phyloP scores from a whole-genome alignment of 2,329 filamentous ascomycete genomes.

The Magnaporthiopsis incrustans region DNA sequence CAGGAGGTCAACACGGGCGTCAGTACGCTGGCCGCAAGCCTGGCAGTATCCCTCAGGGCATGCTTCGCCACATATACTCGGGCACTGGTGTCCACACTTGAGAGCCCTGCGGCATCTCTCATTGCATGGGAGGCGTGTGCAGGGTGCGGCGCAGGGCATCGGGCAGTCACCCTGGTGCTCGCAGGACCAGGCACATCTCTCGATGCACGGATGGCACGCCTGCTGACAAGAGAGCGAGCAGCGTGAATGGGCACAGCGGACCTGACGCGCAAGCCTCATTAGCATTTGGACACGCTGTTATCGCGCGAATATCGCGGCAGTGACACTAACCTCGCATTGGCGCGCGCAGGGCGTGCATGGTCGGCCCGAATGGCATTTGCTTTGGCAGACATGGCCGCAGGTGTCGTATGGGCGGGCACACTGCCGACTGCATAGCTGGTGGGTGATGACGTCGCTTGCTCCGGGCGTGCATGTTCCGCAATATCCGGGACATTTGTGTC shows the following conservation, averaged over 20 bases:
- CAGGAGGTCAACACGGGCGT: conserved; percentile 46
- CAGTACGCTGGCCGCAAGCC: conserved; percentile 33
- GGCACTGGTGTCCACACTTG: conserved; percentile 53
- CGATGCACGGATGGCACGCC: conserved; percentile 15
- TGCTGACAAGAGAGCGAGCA: conserved; percentile 12
- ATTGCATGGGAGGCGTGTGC: conserved; percentile 58
- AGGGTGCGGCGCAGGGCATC: conserved; percentile 59
- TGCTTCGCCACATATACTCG: conserved; percentile 55
- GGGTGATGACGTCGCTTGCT: conserved; percentile 21
- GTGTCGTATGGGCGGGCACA: conserved; percentile 44
- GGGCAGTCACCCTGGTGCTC: conserved; percentile 24
- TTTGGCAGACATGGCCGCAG: conserved; percentile 48
- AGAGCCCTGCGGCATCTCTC: conserved; percentile 46
- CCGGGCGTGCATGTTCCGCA: conserved; percentile 47
- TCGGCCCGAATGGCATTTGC: conserved; percentile 37
- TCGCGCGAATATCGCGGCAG: too few species aligned
- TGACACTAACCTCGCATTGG: too few species aligned
- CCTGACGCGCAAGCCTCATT: neutral
- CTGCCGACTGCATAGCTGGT: conserved; percentile 30
- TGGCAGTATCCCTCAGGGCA: conserved; percentile 55
- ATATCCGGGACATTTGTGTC: conserved; percentile 31
- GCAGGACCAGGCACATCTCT: conserved; percentile 13
- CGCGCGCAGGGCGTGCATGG: too few species aligned
- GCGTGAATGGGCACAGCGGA: conserved; percentile 41
- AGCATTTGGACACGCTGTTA: too few species aligned